phyloP scores from a whole-genome alignment of 495 filamentous ascomycete species.

The Bryoglossum gracile region DNA sequence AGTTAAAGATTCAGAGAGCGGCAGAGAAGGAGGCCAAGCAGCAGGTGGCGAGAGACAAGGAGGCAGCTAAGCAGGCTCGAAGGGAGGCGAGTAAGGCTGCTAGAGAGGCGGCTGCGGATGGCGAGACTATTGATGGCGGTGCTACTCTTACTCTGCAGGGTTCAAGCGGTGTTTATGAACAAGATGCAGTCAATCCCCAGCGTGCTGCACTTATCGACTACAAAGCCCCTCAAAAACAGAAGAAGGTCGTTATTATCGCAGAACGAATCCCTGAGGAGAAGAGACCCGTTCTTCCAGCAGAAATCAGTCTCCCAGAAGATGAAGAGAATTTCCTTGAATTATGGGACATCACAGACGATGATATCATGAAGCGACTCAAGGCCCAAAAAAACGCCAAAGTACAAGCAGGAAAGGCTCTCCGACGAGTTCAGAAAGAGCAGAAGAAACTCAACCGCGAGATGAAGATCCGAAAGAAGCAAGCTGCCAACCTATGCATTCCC shows the following conservation, averaged over 20 bases:
- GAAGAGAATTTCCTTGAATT: slow-evolving; percentile 30
- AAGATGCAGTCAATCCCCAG: slow-evolving; percentile 4
- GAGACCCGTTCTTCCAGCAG: slow-evolving; percentile 29
- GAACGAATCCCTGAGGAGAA: neutral
- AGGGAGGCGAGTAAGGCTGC: slow-evolving; percentile 19
- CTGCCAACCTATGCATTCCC: slow-evolving; percentile 5
- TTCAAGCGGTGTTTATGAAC: slow-evolving; percentile 4
- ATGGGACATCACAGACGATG: slow-evolving; percentile 30
- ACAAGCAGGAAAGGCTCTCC: slow-evolving; percentile 23
- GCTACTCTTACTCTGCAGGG: neutral
- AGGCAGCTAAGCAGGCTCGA: slow-evolving; percentile 2
- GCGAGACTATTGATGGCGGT: too few species aligned
- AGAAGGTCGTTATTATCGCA: neutral
- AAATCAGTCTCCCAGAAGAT: slow-evolving; percentile 25
- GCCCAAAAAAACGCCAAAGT: slow-evolving; percentile 24
- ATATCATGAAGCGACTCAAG: slow-evolving; percentile 24
- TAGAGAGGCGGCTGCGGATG: slow-evolving; percentile 10
- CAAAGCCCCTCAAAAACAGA: neutral
- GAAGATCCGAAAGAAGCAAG: slow-evolving; percentile 19
- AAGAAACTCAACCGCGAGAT: slow-evolving; percentile 19
- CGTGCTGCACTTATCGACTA: neutral
- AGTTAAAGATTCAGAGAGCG: neutral
- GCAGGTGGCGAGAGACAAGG: neutral
- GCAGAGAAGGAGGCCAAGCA: neutral
- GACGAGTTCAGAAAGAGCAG: slow-evolving; percentile 25